A percentile compares a stretch with the other conserved stretches of the same genome.
Evolutionary conservation across 139 green algal species (phyloP).

Genomic region (Coelastrella sp.): DNA sequence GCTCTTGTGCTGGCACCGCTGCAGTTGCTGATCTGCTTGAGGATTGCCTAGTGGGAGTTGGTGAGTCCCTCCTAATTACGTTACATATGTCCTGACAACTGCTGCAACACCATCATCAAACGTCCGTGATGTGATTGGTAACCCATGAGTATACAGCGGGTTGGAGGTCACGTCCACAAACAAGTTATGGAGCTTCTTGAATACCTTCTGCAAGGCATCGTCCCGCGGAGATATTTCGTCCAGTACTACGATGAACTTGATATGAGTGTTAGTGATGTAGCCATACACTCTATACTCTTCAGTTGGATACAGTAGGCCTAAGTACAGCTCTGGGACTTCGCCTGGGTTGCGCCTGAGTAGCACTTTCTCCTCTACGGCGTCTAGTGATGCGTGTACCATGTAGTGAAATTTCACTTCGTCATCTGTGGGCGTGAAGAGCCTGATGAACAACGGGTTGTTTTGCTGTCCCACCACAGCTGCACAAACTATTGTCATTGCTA

Average conservation of each 20-base stretch:
- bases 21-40: not conserved
- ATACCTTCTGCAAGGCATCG: conserved; percentile 57
- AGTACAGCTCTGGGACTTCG: conserved; percentile 78
- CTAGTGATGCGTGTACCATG: conserved; percentile 88
- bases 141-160: conserved; percentile 84
- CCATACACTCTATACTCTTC: conserved; percentile 89
- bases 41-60: not conserved
- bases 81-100: not conserved
- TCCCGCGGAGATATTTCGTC: conserved; percentile 74
- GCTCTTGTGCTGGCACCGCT: not conserved
- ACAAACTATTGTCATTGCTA: conserved; percentile 55
- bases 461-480: conserved; percentile 64
- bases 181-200: conserved; percentile 77
- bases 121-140: conserved; percentile 42
- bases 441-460: conserved; percentile 88
- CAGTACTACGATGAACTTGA: conserved; percentile 85
- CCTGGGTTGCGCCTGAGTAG: conserved; percentile 52
- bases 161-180: conserved; percentile 90
- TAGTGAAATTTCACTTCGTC: conserved; percentile 88
- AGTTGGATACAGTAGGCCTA: conserved; percentile 88
- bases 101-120: conserved; percentile 52
- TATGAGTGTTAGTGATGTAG: conserved; percentile 85
- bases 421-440: conserved; percentile 61
- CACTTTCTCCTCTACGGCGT: conserved; percentile 88
- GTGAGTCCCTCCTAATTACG: not conserved